Conservation (phyloP, 2,329 filamentous ascomycete genomes). For the Dothidotthia symphoricarpi region DNA sequence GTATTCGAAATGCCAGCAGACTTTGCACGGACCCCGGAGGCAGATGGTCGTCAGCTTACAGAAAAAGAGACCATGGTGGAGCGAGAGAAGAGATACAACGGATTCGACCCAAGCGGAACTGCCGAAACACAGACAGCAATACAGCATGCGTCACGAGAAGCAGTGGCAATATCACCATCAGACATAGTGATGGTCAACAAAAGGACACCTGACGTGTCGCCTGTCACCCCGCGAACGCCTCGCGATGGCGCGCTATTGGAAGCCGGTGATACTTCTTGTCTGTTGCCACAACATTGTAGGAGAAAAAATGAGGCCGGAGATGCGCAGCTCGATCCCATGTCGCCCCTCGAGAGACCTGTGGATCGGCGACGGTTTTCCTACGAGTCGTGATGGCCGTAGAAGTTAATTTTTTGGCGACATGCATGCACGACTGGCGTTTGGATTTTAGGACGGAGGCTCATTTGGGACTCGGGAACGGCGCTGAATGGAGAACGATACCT, state of each 20-base stretch:
- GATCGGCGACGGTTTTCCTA: slow-evolving; percentile 41
- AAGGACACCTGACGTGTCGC: slow-evolving; percentile 26
- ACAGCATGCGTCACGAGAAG: slow-evolving; percentile 23
- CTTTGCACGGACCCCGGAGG: slow-evolving; percentile 54
- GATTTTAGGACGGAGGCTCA: slow-evolving; percentile 1
- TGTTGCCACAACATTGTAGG: slow-evolving; percentile 23
- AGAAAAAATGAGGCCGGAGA: slow-evolving; percentile 25
- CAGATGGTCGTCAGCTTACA: slow-evolving; percentile 47
- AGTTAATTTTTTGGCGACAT: slow-evolving; percentile 11
- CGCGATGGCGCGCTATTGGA: slow-evolving; percentile 35
- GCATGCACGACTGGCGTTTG: slow-evolving; percentile 2
- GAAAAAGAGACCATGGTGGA: slow-evolving; percentile 51
- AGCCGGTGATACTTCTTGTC: slow-evolving; percentile 32
- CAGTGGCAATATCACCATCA: slow-evolving; percentile 23
- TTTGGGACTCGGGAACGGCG: slow-evolving; percentile 7
- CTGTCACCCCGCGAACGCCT: slow-evolving; percentile 33
- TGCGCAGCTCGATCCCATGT: slow-evolving; percentile 36
- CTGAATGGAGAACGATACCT: slow-evolving; percentile 14
- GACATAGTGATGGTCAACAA: slow-evolving; percentile 32
- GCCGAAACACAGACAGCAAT: slow-evolving; percentile 17
- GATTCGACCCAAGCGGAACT: slow-evolving; percentile 37
- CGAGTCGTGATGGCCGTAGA: slow-evolving; percentile 33
- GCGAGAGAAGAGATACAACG: slow-evolving; percentile 49
- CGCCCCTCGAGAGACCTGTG: slow-evolving; percentile 33
- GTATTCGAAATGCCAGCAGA: slow-evolving; percentile 56